These are phyloP conservation scores for Phytophthora syringae DNA, from an alignment of 352 stramenopile genomes.

Conservation along the genomic window DNA sequence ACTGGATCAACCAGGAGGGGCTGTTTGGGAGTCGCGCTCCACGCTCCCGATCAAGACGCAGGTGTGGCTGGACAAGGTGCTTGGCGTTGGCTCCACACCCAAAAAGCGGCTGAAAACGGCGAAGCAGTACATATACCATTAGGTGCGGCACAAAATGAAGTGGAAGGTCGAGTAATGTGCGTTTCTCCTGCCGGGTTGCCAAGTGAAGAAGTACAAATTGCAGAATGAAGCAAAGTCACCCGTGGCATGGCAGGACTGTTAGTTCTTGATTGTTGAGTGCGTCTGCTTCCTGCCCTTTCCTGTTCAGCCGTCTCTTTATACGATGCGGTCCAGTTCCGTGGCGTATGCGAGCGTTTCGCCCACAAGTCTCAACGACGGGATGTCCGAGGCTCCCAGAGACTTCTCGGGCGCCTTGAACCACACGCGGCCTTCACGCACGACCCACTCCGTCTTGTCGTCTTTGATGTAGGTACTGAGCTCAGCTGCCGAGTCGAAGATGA, in stretches of 20 bases:
- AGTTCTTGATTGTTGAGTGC: slow-evolving; percentile 16
- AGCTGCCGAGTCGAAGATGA: slow-evolving; percentile 89
- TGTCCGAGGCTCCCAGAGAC: slow-evolving; percentile 87
- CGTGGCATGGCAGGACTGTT: slow-evolving; percentile 6
- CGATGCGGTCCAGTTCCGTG: slow-evolving; percentile 95
- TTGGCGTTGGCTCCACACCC: slow-evolving; percentile 22
- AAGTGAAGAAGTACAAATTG: slow-evolving; percentile 35
- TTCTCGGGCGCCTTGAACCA: slow-evolving; percentile 93
- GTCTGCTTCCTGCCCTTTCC: not conserved
- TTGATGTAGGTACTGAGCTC: slow-evolving; percentile 90
- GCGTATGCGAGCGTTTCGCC: slow-evolving; percentile 95
- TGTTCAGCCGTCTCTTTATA: slow-evolving; percentile 52
- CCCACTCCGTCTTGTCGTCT: slow-evolving; percentile 92
- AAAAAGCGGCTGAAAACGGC: slow-evolving; percentile 53
- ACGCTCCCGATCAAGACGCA: slow-evolving; percentile 62
- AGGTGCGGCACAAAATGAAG: not conserved
- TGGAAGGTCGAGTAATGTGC: slow-evolving; percentile 9
- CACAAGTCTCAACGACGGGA: slow-evolving; percentile 95
- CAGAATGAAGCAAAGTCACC: slow-evolving; percentile 28
- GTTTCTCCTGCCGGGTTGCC: too few species aligned
- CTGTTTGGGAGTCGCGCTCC: slow-evolving; percentile 61
- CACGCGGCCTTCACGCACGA: slow-evolving; percentile 80
- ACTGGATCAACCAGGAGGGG: slow-evolving; percentile 59
- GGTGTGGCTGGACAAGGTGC: slow-evolving; percentile 78
- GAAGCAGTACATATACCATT: slow-evolving; percentile 37